phyloP scores from a whole-genome alignment of 108 stramenopile genomes.

The Cyclotella baltica region DNA sequence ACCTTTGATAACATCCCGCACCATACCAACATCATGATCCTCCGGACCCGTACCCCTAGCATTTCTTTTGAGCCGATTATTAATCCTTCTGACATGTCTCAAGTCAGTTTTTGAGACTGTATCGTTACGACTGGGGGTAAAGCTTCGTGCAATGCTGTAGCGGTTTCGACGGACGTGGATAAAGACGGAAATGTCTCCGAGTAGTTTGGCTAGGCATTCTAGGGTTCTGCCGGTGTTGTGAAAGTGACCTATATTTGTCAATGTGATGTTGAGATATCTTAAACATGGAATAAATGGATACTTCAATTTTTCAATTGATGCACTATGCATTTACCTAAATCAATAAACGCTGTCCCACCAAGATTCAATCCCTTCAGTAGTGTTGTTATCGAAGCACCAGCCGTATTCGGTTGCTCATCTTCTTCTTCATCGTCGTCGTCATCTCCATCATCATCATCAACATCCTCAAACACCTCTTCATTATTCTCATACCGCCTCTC shows the following conservation, averaged over 20 bases:
- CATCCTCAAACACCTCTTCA: background rate
- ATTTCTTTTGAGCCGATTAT: background rate
- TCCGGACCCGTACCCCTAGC: background rate
- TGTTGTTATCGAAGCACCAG: background rate
- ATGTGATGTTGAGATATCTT: background rate
- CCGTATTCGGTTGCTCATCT: background rate
- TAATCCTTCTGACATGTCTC: background rate
- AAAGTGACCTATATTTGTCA: slow-evolving; percentile 15
- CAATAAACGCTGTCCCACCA: background rate
- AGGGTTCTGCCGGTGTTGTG: slow-evolving; percentile 23
- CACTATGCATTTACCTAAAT: slow-evolving; percentile 2
- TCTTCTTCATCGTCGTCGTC: background rate
- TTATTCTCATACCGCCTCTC: background rate
- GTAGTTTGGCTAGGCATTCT: slow-evolving; percentile 22
- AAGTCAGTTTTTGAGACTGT: background rate
- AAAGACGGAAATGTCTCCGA: slow-evolving; percentile 18
- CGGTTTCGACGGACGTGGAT: slow-evolving; percentile 19
- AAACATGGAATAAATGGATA: background rate
- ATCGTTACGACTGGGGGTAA: slow-evolving; percentile 1
- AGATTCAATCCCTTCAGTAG: background rate
- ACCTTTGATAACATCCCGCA: background rate
- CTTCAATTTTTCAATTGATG: background rate
- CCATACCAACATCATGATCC: background rate
- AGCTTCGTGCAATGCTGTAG: slow-evolving; percentile 22
- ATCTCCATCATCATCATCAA: slow-evolving; percentile 10